Evolutionary conservation across 2,329 filamentous ascomycete genomes (phyloP).

Genomic region (Tolypocladium pustulatum): DNA sequence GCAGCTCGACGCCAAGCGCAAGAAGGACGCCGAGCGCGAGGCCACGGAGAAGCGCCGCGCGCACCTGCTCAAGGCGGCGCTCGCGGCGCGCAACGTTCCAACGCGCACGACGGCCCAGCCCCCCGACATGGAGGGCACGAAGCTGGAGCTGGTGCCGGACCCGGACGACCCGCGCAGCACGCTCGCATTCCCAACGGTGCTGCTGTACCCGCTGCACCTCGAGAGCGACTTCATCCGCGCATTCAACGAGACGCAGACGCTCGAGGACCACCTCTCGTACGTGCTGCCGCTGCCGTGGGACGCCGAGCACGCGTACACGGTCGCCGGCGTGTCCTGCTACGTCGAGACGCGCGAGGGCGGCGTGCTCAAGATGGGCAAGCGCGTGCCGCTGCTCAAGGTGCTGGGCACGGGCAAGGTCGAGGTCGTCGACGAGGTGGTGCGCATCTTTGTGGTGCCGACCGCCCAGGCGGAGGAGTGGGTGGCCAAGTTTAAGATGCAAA

Average conservation of each 20-base stretch:
- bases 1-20: constrained; percentile 42
- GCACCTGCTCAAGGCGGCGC: constrained; percentile 52
- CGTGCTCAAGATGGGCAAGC: constrained; percentile 82
- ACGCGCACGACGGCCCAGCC: constrained; percentile 57
- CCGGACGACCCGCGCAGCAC: constrained; percentile 61
- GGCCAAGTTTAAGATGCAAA: constrained; percentile 71
- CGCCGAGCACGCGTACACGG: constrained; percentile 50
- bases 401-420: constrained; percentile 69
- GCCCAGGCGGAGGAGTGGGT: constrained; percentile 64
- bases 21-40: constrained; percentile 43
- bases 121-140: constrained; percentile 82
- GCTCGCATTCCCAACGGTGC: constrained; percentile 65
- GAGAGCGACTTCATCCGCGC: constrained; percentile 88
- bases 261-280: constrained; percentile 72
- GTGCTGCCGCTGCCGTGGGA: constrained; percentile 91
- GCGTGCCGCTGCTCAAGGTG: constrained; percentile 65
- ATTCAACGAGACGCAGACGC: constrained; percentile 65
- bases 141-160: constrained; percentile 58
- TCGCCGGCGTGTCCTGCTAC: constrained; percentile 67
- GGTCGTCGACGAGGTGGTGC: constrained; percentile 76
- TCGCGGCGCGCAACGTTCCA: constrained; percentile 60
- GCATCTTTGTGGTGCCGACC: constrained; percentile 72
- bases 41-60: constrained; percentile 45
- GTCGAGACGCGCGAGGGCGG: constrained; percentile 75
- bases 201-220: constrained; percentile 74